A percentile compares a stretch with the other conserved stretches of the same genome.
These are phyloP conservation scores for Epithemia pelagica DNA, from an alignment of 108 stramenopile genomes.

Conservation along the genomic window DNA sequence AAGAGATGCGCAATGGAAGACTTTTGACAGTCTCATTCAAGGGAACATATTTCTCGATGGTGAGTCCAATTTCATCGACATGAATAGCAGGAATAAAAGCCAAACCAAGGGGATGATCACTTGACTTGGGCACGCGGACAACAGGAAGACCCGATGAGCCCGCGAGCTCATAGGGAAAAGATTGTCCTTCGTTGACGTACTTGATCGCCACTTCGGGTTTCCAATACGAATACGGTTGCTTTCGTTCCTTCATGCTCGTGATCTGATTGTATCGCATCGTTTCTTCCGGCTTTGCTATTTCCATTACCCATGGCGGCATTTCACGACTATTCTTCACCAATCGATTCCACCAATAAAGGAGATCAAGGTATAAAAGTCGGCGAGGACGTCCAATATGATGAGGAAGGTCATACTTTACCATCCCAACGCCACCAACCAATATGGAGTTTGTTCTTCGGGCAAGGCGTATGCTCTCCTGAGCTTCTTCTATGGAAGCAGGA, in stretches of 20 bases:
- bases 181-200: constrained; percentile 58
- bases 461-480: constrained; percentile 7
- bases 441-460: constrained; percentile 35
- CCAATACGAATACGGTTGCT: constrained; percentile 70
- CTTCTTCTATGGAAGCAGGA: constrained; percentile 13
- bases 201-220: constrained; percentile 79
- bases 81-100: constrained; percentile 76
- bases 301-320: constrained; percentile 69
- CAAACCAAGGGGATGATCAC: constrained; percentile 47
- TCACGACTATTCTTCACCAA: constrained; percentile 21
- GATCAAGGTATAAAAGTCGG: constrained; percentile 55
- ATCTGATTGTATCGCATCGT: constrained; percentile 37
- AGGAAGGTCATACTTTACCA: constrained; percentile 71
- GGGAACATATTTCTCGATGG: constrained; percentile 89
- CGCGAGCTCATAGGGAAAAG: constrained; percentile 60
- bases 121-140: constrained; percentile 28
- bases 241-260: constrained; percentile 44
- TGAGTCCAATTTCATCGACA: constrained; percentile 92
- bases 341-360: constrained; percentile 43
- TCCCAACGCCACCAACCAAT: constrained; percentile 53
- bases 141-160: constrained; percentile 50
- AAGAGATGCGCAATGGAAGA: constrained; percentile 78
- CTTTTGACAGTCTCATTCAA: constrained; percentile 82
- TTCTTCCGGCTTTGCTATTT: constrained; percentile 49
- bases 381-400: constrained; percentile 58